A percentile compares a stretch with the other conserved stretches of the same genome.
Evolutionary conservation across 805 yeast species (phyloP).

Genomic region (Lipomyces sp.): DNA sequence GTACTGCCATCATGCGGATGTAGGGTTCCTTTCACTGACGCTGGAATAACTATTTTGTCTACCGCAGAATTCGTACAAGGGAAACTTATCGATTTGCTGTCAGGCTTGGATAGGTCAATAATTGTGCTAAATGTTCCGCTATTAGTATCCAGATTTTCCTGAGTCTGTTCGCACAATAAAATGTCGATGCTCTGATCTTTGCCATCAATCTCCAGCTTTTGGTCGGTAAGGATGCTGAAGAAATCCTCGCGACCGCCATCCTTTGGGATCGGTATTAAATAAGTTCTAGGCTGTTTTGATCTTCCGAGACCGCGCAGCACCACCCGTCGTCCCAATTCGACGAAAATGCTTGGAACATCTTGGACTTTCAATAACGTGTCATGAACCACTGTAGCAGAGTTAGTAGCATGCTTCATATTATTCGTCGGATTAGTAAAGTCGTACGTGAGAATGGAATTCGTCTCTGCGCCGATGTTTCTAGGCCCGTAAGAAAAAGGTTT

Average conservation of each 20-base stretch:
- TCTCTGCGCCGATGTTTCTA: conserved; percentile 32
- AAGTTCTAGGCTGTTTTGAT: conserved; percentile 24
- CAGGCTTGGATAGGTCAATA: conserved; percentile 32
- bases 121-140: conserved; percentile 19
- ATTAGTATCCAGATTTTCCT: conserved; percentile 8
- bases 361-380: conserved; percentile 37
- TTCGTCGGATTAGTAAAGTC: neutral
- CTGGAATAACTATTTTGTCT: conserved; percentile 56
- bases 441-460: conserved; percentile 23
- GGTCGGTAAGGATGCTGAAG: conserved; percentile 41
- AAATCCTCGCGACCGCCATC: conserved; percentile 25
- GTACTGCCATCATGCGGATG: conserved; percentile 58
- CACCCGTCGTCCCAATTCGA: conserved; percentile 27
- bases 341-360: conserved; percentile 22
- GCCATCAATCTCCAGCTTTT: conserved; percentile 32
- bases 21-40: conserved; percentile 47
- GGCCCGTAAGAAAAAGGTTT: conserved; percentile 46
- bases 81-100: conserved; percentile 8
- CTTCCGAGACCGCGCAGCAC: conserved; percentile 28
- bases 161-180: conserved; percentile 39
- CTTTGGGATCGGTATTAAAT: conserved; percentile 39
- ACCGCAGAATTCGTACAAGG: conserved; percentile 54
- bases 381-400: conserved; percentile 21
- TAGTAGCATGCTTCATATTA: neutral
- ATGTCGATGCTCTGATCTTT: conserved; percentile 38